Conservation (phyloP, 305 asterid genomes). For the Fraxinus baroniana region DNA sequence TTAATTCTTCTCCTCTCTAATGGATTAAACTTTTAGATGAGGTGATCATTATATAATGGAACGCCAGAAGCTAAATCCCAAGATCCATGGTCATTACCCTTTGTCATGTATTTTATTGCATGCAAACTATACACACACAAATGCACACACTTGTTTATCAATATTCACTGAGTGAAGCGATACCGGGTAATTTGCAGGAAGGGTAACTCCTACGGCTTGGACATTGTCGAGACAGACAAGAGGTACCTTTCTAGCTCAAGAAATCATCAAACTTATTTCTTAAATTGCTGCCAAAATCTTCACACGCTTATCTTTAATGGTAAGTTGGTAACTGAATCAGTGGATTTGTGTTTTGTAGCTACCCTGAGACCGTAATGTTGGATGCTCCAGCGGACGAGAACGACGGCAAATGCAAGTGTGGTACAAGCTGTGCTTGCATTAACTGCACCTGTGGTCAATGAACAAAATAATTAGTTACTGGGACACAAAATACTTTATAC, state of each 20-base stretch:
- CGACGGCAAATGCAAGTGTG: slow-evolving; percentile 71
- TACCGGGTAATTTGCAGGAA: slow-evolving; percentile 44
- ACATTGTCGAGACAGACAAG: slow-evolving; percentile 48
- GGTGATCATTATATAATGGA: neutral
- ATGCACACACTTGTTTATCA: neutral
- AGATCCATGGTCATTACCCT: neutral
- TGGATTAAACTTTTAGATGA: slow-evolving; percentile 3
- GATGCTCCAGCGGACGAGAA: slow-evolving; percentile 45
- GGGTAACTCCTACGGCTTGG: slow-evolving; percentile 45
- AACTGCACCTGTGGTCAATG: slow-evolving; percentile 61
- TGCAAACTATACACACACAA: neutral
- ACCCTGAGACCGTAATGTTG: slow-evolving; percentile 35
- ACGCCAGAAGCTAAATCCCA: neutral
- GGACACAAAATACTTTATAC: slow-evolving; percentile 5
- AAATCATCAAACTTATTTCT: neutral
- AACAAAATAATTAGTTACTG: slow-evolving; percentile 7
- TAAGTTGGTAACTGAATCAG: neutral
- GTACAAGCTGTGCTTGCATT: slow-evolving; percentile 57
- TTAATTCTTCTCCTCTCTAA: neutral
- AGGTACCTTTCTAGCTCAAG: slow-evolving; percentile 29
- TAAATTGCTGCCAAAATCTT: neutral
- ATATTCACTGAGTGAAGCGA: neutral
- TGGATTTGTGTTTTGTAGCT: slow-evolving; percentile 37
- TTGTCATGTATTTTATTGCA: neutral
- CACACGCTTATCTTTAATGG: neutral